Base-by-base conservation (phyloP, 192 early-diverging fungal genomes). In the Linnemannia exigua region DNA sequence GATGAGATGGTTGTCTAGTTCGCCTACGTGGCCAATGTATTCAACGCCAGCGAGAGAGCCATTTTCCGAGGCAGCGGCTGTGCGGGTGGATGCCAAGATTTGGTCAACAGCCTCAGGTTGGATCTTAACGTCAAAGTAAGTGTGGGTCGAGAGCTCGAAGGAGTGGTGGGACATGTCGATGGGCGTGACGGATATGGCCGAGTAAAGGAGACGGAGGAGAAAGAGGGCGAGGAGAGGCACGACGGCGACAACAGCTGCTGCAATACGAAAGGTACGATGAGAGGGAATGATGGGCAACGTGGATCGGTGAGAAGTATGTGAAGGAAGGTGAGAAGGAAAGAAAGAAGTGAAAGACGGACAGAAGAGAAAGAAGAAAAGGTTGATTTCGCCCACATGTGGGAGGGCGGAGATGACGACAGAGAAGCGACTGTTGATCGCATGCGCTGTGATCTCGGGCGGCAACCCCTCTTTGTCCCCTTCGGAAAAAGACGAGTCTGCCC, bases 91-190 rank as follows among this genome's bases (percentile, higher is more conserved):
- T 36, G 74, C 74, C 37, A 86, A 41, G 61, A 86, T 70, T 33
- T 80, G 69, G 58, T 76, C 74, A 0, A 37, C 48, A 2, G 78
- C 79, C 36, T 86, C 78, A 2, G 84, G 84, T 9, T 37, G 19
- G 44, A 86, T 73, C 44, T 86, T 82, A 50, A 82, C 80, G 51
- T 82, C 80, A 72, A 76, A 82, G 52, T 75, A 76, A 3, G 82
- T 75, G 44, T 79, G 66, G 12, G 63, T 66, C 38, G 22, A 33
- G 35, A 76, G 63, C 5, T 75, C 72, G 14, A 48, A 61, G 1
- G 58, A 47, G 66, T 76, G 84, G 66, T 76, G 84, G 14, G 50
- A 51, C 76, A 84, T 84, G 67, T 38, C 25, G 17, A 35, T 16
- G 19, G 74, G 41, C 35, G 58, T 19, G 28, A 35, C n/a, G 19